Conservation (phyloP, 179 eudicot genomes). For the Corrigiola litoralis region DNA sequence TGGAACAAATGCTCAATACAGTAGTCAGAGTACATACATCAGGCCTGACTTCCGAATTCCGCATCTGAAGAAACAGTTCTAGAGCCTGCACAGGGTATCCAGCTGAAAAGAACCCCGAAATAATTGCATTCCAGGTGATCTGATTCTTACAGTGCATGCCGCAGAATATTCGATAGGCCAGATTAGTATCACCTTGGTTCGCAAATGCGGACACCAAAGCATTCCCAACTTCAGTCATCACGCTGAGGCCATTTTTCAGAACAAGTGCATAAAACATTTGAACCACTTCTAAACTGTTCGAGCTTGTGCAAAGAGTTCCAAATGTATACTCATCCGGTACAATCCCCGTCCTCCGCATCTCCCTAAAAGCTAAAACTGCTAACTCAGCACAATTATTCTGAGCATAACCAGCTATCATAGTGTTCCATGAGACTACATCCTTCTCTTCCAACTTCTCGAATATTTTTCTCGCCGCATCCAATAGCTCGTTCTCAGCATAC, state of each 20-base stretch:
- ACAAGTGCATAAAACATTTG: constrained; percentile 49
- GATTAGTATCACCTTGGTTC: constrained; percentile 38
- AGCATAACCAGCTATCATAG: constrained; percentile 59
- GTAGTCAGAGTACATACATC: constrained; percentile 52
- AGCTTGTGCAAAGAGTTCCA: constrained; percentile 51
- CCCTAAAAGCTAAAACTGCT: constrained; percentile 40
- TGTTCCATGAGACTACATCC: constrained; percentile 78
- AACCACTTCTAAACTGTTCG: constrained; percentile 31
- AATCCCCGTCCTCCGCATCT: constrained; percentile 55
- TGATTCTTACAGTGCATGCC: constrained; percentile 35
- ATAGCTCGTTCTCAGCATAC: constrained; percentile 51
- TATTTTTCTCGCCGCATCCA: constrained; percentile 31
- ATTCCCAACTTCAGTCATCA: constrained; percentile 51
- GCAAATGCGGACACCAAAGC: constrained; percentile 64
- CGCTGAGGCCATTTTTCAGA: constrained; percentile 46
- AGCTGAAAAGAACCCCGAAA: constrained; percentile 53
- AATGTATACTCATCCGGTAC: constrained; percentile 72
- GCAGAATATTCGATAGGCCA: constrained; percentile 47
- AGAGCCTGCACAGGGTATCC: constrained; percentile 45
- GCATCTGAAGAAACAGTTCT: constrained; percentile 44
- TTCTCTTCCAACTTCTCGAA: constrained; percentile 45
- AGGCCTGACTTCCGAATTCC: constrained; percentile 31
- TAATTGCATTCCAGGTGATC: constrained; percentile 76
- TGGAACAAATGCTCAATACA: constrained; percentile 58
- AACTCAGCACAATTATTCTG: constrained; percentile 27